Conservation (phyloP, 441 rosid species). For the Pelargonium australe region DNA sequence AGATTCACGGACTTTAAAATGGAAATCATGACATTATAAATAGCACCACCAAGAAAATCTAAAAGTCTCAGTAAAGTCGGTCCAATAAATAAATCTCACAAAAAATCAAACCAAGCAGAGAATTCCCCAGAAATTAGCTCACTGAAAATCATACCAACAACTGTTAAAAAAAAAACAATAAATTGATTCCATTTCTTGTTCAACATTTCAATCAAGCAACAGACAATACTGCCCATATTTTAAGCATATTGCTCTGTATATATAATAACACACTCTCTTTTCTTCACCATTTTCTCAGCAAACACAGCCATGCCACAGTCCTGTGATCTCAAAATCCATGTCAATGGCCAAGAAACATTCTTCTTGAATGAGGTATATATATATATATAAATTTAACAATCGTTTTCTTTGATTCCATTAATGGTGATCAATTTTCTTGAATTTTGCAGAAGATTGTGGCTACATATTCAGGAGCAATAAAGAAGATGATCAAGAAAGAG, state of each 20-base stretch:
- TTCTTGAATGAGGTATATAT: conserved; percentile 9
- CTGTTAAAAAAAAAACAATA: background rate
- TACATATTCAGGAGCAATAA: conserved; percentile 47
- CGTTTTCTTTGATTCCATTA: conserved; percentile 1
- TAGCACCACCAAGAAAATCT: too few species aligned
- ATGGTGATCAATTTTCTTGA: background rate
- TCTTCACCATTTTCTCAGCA: background rate
- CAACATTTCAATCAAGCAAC: background rate
- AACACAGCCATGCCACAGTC: conserved; percentile 36
- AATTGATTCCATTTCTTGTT: background rate
- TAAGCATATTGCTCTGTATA: background rate
- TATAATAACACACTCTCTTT: background rate
- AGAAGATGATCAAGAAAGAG: conserved; percentile 44
- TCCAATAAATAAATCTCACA: too few species aligned
- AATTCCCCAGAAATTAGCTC: too few species aligned
- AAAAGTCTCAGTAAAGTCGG: too few species aligned
- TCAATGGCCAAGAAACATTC: background rate
- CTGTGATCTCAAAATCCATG: conserved; percentile 31
- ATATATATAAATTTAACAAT: background rate
- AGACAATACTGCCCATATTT: background rate
- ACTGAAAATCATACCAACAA: too few species aligned
- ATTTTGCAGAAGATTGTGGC: conserved; percentile 41
- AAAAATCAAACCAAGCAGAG: too few species aligned
- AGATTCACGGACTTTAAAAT: too few species aligned
- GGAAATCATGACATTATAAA: too few species aligned